Percentiles rank a stretch among this genome's conserved stretches.
Conservation (phyloP, 169 alveolate genomes). For the Plasmodium relictum region DNA sequence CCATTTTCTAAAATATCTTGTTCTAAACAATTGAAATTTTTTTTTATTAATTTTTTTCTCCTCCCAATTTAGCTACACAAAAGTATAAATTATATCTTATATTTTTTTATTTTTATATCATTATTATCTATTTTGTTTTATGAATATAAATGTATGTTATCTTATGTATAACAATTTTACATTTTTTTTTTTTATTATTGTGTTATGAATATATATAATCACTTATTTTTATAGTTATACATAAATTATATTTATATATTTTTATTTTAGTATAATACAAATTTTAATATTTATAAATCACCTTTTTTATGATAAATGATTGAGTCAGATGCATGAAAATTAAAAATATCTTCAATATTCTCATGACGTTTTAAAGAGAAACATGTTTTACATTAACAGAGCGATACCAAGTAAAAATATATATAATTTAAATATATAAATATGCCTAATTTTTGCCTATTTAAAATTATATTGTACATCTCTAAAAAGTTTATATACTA, state of each 20-base stretch:
- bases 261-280: neutral
- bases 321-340: constrained; percentile 25
- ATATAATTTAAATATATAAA: no score
- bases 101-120: neutral
- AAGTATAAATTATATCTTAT: neutral
- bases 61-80: constrained; percentile 47
- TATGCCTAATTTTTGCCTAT: no score
- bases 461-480: no score
- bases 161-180: no score
- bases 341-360: constrained; percentile 36
- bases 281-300: constrained; percentile 9
- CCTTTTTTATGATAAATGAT: constrained; percentile 67
- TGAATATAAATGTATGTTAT: no score
- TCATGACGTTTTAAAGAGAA: constrained; percentile 54
- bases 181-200: no score
- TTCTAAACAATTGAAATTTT: constrained; percentile 25
- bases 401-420: no score
- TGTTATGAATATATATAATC: no score
- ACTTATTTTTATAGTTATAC: no score
- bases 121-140: no score
- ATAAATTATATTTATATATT: no score
- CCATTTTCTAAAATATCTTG: constrained; percentile 60
- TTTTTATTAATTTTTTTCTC: constrained; percentile 13
- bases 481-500: no score
- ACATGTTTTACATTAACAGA: constrained; percentile 14